Evolutionary conservation across 257 asterid genomes (phyloP).

Genomic region (Solanum ahanhuiri): DNA sequence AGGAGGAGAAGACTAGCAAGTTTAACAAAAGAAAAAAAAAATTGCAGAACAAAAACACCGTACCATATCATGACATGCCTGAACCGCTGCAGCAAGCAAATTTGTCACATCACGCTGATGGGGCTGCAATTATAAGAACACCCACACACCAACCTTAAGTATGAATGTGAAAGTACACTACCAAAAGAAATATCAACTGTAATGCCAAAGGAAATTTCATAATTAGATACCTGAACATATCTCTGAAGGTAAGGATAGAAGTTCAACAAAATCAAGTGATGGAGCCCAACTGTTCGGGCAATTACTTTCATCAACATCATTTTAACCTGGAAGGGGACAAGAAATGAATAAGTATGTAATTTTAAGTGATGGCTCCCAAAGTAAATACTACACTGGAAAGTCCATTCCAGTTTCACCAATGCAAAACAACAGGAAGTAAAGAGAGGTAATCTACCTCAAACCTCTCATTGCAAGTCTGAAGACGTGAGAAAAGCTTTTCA

Average conservation of each 20-base stretch:
- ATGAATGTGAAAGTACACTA: background rate
- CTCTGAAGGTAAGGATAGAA: constrained; percentile 73
- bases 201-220: background rate
- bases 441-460: constrained; percentile 49
- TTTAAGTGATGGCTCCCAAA: background rate
- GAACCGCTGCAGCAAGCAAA: constrained; percentile 93
- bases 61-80: constrained; percentile 99
- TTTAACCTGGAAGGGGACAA: constrained; percentile 42
- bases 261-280: constrained; percentile 60
- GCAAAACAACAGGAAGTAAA: background rate
- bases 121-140: constrained; percentile 43
- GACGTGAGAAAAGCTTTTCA: constrained; percentile 83
- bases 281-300: constrained; percentile 82
- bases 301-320: constrained; percentile 89
- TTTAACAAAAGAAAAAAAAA: background rate
- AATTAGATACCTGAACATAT: constrained; percentile 67
- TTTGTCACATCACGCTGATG: constrained; percentile 73
- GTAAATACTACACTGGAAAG: background rate
- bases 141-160: constrained; percentile 3
- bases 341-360: background rate
- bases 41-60: background rate
- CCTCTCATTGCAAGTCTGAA: constrained; percentile 53
- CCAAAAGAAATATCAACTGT: background rate
- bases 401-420: background rate
- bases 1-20: background rate